phyloP scores from a whole-genome alignment of 2,329 filamentous ascomycete genomes.

The Dryadomyces sulphureus region DNA sequence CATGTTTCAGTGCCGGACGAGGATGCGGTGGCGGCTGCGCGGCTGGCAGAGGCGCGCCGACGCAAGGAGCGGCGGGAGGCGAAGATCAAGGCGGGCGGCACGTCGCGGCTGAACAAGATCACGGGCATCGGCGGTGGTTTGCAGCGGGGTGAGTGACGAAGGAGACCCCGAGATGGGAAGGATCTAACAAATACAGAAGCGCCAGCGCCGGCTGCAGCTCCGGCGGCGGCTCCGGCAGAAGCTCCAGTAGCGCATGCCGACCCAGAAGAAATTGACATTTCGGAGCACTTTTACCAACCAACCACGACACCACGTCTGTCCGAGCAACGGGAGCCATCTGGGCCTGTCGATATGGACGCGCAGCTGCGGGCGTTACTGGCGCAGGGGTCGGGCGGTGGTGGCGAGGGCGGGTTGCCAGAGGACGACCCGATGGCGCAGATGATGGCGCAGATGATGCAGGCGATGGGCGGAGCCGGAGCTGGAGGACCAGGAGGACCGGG shows the following conservation, averaged over 20 bases:
- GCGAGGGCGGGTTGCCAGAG: constrained; percentile 11
- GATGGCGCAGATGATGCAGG: constrained; percentile 55
- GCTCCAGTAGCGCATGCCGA: constrained; percentile 31
- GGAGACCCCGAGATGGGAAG: not conserved
- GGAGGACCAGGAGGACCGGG: not conserved
- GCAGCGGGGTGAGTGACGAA: constrained; percentile 23
- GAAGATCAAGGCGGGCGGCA: constrained; percentile 60
- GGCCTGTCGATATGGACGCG: constrained; percentile 15
- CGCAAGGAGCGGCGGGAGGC: constrained; percentile 68
- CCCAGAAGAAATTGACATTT: constrained; percentile 67
- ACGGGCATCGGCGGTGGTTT: constrained; percentile 51
- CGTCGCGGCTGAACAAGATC: constrained; percentile 58
- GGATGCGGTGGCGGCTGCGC: constrained; percentile 26
- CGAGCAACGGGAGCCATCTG: constrained; percentile 13
- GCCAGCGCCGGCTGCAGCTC: not conserved
- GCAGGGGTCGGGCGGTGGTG: constrained; percentile 9
- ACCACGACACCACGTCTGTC: constrained; percentile 23
- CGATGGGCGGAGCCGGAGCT: constrained; percentile 27
- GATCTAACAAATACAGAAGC: not conserved
- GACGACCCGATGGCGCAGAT: constrained; percentile 61
- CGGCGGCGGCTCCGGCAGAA: constrained; percentile 4
- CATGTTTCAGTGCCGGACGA: constrained; percentile 1
- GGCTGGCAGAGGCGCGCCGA: constrained; percentile 44
- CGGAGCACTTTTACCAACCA: constrained; percentile 53
- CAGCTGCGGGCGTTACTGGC: constrained; percentile 50